A percentile compares a stretch with the other conserved stretches of the same genome.
Conservation (phyloP, 2,329 filamentous ascomycete species). For the Laburnicola sp. region DNA sequence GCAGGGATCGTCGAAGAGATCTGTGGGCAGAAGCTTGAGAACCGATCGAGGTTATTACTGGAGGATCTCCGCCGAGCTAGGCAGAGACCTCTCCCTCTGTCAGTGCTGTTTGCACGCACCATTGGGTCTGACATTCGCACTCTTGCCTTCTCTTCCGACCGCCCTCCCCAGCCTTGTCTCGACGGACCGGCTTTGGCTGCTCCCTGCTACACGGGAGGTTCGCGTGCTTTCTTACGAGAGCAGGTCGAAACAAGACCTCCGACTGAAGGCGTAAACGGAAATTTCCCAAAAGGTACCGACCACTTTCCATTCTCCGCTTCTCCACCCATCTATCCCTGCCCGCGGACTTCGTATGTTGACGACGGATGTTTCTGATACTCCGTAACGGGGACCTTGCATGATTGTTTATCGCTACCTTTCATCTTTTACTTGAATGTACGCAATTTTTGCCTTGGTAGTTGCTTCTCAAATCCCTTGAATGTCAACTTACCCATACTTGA, state of each 20-base stretch:
- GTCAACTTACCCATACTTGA: slow-evolving; percentile 37
- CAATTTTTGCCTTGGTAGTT: slow-evolving; percentile 9
- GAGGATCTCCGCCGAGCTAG: slow-evolving; percentile 43
- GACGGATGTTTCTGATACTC: slow-evolving; percentile 24
- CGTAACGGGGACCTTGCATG: slow-evolving; percentile 22
- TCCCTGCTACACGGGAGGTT: slow-evolving; percentile 8
- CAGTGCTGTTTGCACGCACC: slow-evolving; percentile 29
- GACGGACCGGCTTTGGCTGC: slow-evolving; percentile 9
- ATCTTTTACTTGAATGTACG: slow-evolving; percentile 12
- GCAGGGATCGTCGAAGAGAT: slow-evolving; percentile 41
- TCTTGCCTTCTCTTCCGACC: slow-evolving; percentile 25
- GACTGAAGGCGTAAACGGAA: slow-evolving; percentile 11
- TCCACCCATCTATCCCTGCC: slow-evolving; percentile 20
- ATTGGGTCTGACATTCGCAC: slow-evolving; percentile 22
- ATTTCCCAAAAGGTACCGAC: slow-evolving; percentile 35
- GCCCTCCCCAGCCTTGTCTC: slow-evolving; percentile 13
- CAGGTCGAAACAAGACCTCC: slow-evolving; percentile 18
- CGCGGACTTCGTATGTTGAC: slow-evolving; percentile 22
- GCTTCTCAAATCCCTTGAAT: slow-evolving; percentile 24
- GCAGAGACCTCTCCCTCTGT: slow-evolving; percentile 30
- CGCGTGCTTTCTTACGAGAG: slow-evolving; percentile 7
- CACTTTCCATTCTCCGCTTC: slow-evolving; percentile 19
- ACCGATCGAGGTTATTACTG: slow-evolving; percentile 47
- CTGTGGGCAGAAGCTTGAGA: slow-evolving; percentile 38
- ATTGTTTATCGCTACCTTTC: slow-evolving; percentile 19